Percentiles rank a stretch among this genome's conserved stretches.
Evolutionary conservation across 257 asterid species (phyloP).

Genomic region (Fraxinus excelsior): DNA sequence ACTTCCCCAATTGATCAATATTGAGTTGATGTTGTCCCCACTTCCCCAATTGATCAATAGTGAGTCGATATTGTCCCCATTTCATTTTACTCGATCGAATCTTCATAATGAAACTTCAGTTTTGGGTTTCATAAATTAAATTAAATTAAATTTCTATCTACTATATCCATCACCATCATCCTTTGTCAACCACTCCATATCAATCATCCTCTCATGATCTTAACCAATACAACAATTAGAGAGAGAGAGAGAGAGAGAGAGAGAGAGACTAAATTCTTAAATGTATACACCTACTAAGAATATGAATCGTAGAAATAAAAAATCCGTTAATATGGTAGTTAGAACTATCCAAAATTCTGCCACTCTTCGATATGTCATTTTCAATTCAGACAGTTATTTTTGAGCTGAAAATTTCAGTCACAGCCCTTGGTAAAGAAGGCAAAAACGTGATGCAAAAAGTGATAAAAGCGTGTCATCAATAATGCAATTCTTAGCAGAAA

Average conservation of each 20-base stretch:
- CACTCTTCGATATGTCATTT: slow-evolving; percentile 41
- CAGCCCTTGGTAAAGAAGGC: slow-evolving; percentile 19
- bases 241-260: background rate
- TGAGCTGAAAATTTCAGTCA: slow-evolving; percentile 21
- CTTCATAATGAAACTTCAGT: too few relatives aligned
- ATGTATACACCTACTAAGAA: background rate
- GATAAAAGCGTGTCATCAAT: slow-evolving; percentile 51
- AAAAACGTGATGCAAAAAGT: slow-evolving; percentile 42
- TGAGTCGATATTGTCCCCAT: too few relatives aligned
- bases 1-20: too few relatives aligned
- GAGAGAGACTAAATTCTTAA: background rate
- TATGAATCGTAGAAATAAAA: too few relatives aligned
- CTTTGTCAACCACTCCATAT: background rate
- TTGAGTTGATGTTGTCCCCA: too few relatives aligned
- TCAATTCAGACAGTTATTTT: slow-evolving; percentile 46
- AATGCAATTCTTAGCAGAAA: slow-evolving; percentile 29
- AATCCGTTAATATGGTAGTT: background rate
- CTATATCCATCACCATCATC: background rate
- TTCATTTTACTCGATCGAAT: too few relatives aligned
- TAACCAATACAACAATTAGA: background rate
- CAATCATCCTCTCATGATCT: background rate
- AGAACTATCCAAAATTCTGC: slow-evolving; percentile 5
- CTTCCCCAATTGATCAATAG: too few relatives aligned
- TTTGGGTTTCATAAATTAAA: too few relatives aligned
- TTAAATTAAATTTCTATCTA: background rate